Conservation (phyloP, 2,329 filamentous ascomycete species). For the Fusarium subglutinans region DNA sequence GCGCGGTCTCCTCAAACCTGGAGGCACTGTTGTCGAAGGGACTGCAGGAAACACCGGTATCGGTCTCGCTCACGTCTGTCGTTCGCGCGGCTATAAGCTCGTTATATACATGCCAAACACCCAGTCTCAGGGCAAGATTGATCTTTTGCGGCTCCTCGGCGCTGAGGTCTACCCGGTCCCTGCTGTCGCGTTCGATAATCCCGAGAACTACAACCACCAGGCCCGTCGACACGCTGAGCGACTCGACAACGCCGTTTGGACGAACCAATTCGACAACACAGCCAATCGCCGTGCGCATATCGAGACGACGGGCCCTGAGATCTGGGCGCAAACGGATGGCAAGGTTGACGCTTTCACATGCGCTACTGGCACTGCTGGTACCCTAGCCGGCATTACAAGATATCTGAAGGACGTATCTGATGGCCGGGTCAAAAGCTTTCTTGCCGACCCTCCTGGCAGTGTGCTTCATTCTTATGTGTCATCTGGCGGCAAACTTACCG, state of each 20-base stretch:
- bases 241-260: constrained; percentile 93
- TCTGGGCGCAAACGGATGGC: constrained; percentile 91
- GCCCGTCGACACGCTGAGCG: constrained; percentile 87
- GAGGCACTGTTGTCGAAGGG: constrained; percentile 95
- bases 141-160: constrained; percentile 87
- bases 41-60: constrained; percentile 99
- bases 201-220: constrained; percentile 98
- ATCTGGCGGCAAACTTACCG: constrained; percentile 83
- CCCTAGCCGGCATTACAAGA: constrained; percentile 85
- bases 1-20: constrained; percentile 80
- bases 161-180: constrained; percentile 97
- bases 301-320: constrained; percentile 96
- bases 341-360: constrained; percentile 94
- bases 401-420: constrained; percentile 86
- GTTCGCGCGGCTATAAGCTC: constrained; percentile 88
- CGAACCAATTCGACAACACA: constrained; percentile 97
- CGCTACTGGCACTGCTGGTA: constrained; percentile 91
- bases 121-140: constrained; percentile 97
- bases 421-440: constrained; percentile 83
- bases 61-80: constrained; percentile 94
- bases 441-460: constrained; percentile 93
- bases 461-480: constrained; percentile 93
- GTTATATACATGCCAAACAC: constrained; percentile 99
- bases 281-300: constrained; percentile 95
- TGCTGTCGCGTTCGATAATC: constrained; percentile 94